Percentiles rank a stretch among this genome's conserved stretches.
These are phyloP conservation scores for Cercospora zeina DNA, from an alignment of 2,329 filamentous ascomycete species.

Conservation along the genomic window DNA sequence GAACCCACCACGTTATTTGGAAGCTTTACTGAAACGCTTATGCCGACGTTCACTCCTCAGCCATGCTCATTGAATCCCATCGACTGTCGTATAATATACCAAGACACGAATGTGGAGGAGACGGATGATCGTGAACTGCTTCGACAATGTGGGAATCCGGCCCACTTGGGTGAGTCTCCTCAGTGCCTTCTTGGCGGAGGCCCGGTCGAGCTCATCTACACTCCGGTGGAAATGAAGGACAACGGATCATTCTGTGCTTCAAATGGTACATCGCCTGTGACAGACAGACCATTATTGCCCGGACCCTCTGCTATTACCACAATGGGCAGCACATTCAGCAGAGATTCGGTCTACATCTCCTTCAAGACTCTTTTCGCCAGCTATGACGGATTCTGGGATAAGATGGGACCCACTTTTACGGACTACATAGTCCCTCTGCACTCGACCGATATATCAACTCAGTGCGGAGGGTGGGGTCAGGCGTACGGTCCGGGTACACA, in stretches of 20 bases:
- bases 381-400: conserved; percentile 20
- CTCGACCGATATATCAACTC: conserved; percentile 26
- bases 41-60: neutral
- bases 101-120: too few relatives aligned
- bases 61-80: too few relatives aligned
- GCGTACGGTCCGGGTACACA: conserved; percentile 18
- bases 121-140: too few relatives aligned
- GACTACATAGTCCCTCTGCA: conserved; percentile 28
- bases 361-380: conserved; percentile 30
- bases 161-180: too few relatives aligned
- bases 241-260: neutral
- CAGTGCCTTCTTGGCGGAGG: conserved; percentile 19
- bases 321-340: conserved; percentile 30
- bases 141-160: too few relatives aligned
- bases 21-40: conserved; percentile 25
- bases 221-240: conserved; percentile 24
- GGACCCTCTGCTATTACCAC: conserved; percentile 18
- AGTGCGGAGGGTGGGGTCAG: conserved; percentile 7
- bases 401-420: conserved; percentile 29
- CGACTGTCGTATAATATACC: too few relatives aligned
- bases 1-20: conserved; percentile 18
- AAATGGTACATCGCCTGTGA: neutral
- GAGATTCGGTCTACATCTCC: conserved; percentile 30
- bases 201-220: conserved; percentile 32
- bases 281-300: neutral